Conservation (phyloP, 345 rosid species). For the Eucalyptus melliodora region DNA sequence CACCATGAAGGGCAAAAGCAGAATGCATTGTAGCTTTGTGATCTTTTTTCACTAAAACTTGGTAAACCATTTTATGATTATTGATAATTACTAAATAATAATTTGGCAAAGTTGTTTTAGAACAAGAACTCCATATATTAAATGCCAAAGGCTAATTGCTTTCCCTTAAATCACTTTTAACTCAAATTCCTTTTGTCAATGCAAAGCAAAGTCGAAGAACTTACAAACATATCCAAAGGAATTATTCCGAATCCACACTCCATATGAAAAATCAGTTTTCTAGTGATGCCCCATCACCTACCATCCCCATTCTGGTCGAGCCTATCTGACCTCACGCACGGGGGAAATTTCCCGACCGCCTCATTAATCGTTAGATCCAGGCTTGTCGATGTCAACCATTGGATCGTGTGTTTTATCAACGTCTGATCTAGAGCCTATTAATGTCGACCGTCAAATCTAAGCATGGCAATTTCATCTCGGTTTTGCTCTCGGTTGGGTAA, state of each 20-base stretch:
- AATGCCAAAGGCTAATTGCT: neutral
- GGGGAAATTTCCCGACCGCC: neutral
- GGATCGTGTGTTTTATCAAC: neutral
- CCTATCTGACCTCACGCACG: neutral
- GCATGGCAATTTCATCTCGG: neutral
- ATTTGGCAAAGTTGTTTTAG: neutral
- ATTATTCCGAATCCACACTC: neutral
- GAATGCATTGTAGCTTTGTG: neutral
- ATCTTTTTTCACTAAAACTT: rapidly evolving
- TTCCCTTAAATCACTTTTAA: neutral
- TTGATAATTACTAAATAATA: neutral
- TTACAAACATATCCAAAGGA: neutral
- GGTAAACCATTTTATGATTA: neutral
- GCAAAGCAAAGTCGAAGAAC: neutral
- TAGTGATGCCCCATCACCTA: neutral
- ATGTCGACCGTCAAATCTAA: neutral
- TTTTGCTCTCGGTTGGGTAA: neutral
- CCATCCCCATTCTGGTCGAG: neutral
- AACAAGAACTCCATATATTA: neutral
- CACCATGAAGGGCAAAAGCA: neutral
- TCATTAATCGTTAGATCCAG: neutral
- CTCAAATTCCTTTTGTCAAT: neutral
- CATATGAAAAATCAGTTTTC: neutral
- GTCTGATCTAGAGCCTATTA: neutral
- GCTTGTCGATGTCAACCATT: neutral